Evolutionary conservation across 1,284 basidiomycete species (phyloP).

Genomic region (Apiotrichum akiyoshidainum): DNA sequence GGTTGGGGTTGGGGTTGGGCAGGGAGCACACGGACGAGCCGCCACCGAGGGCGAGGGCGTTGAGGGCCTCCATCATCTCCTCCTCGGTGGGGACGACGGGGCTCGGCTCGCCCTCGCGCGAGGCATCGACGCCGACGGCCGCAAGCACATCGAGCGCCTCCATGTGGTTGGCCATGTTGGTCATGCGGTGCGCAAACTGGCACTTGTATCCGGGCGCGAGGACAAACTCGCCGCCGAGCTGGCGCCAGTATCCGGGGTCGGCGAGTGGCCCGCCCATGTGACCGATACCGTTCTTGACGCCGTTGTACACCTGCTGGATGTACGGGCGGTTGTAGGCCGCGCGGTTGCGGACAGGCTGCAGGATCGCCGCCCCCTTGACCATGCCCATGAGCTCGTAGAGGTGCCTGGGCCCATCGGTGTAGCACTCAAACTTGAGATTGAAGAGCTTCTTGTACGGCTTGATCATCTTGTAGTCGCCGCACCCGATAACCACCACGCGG

Average conservation of each 20-base stretch:
- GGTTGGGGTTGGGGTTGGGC: too few species aligned
- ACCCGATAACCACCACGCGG: constrained; percentile 41
- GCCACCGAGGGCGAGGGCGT: too few species aligned
- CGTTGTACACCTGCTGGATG: constrained; percentile 39
- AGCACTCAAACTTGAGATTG: constrained; percentile 42
- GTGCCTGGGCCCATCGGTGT: constrained; percentile 40
- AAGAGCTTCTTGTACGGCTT: constrained; percentile 44
- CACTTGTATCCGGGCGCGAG: constrained; percentile 38
- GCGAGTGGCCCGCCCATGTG: constrained; percentile 32
- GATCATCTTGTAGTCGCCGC: constrained; percentile 48
- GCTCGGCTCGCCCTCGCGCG: too few species aligned
- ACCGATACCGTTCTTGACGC: constrained; percentile 43
- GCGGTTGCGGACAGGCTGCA: constrained; percentile 28
- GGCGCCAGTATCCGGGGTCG: constrained; percentile 41
- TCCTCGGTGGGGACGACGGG: too few species aligned
- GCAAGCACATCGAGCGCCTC: constrained; percentile 40
- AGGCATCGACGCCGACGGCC: not conserved
- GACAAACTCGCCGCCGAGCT: constrained; percentile 51
- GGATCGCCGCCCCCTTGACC: constrained; percentile 41
- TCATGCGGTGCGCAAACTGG: constrained; percentile 51
- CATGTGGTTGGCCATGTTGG: constrained; percentile 44
- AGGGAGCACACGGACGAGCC: too few species aligned
- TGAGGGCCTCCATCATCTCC: too few species aligned
- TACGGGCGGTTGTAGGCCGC: constrained; percentile 40
- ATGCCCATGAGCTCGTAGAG: constrained; percentile 45